These are phyloP conservation scores for Lentinula guzmanii DNA, from an alignment of 768 basidiomycete genomes.

Conservation along the genomic window DNA sequence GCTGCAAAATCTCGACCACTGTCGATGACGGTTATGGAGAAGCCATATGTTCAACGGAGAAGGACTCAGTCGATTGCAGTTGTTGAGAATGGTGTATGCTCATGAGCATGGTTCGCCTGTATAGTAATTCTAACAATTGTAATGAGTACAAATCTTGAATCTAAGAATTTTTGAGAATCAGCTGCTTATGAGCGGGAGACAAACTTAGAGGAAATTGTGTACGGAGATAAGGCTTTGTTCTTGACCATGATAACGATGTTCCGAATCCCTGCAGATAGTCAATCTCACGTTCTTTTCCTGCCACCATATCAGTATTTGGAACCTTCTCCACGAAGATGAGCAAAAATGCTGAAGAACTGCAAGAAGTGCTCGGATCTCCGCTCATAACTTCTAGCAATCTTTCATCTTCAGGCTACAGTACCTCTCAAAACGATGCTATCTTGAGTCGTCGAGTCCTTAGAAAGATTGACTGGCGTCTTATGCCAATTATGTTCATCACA, in stretches of 20 bases:
- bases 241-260: background rate
- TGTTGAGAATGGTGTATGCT: background rate
- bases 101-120: background rate
- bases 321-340: background rate
- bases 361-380: background rate
- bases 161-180: background rate
- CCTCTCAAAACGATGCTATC: background rate
- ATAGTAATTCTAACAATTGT: too few relatives aligned
- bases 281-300: background rate
- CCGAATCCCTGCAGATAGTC: background rate
- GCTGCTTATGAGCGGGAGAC: too few relatives aligned
- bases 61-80: background rate
- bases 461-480: background rate
- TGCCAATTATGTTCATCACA: constrained; percentile 1
- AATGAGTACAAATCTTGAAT: too few relatives aligned
- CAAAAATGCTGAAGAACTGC: background rate
- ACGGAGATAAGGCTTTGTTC: background rate
- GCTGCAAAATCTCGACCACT: background rate
- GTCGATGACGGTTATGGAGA: background rate
- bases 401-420: background rate
- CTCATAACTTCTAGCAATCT: background rate
- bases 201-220: too few relatives aligned
- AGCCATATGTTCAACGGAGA: background rate
- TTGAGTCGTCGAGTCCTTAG: background rate
- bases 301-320: background rate